Conservation (phyloP, 768 basidiomycete species). For the Candolleomyces efflorescens region DNA sequence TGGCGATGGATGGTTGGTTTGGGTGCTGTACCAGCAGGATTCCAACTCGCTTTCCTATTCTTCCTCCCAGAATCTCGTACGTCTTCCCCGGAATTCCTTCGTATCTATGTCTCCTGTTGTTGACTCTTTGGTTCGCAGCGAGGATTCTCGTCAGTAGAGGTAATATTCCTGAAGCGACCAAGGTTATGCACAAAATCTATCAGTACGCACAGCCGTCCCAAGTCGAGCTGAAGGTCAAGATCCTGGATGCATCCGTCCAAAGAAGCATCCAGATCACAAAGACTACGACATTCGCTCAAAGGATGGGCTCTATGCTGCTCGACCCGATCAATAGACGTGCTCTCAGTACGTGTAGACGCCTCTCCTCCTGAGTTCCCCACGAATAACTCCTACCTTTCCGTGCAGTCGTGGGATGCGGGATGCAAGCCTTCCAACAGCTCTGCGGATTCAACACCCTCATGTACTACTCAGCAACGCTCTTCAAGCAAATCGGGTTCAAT, state of each 20-base stretch:
- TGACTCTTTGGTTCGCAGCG: constrained; percentile 19
- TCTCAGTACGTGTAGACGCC: constrained; percentile 44
- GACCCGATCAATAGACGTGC: constrained; percentile 63
- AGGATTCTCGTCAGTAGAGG: constrained; percentile 63
- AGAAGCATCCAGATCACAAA: constrained; percentile 59
- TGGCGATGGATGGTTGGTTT: constrained; percentile 88
- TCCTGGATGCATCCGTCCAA: constrained; percentile 56
- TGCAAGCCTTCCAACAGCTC: constrained; percentile 82
- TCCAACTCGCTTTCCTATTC: constrained; percentile 57
- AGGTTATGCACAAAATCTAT: constrained; percentile 66
- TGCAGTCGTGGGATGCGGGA: constrained; percentile 69
- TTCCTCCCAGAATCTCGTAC: constrained; percentile 78
- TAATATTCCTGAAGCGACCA: constrained; percentile 43
- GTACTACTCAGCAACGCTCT: constrained; percentile 74
- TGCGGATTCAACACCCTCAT: constrained; percentile 83
- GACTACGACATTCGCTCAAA: constrained; percentile 56
- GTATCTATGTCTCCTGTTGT: background rate
- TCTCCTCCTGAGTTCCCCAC: background rate
- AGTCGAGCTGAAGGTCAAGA: constrained; percentile 61
- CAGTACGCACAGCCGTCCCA: constrained; percentile 58
- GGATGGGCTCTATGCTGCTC: constrained; percentile 49
- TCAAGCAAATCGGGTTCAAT: constrained; percentile 76
- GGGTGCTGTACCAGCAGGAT: constrained; percentile 60
- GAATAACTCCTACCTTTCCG: background rate
- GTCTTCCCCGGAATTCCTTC: constrained; percentile 19